Percentiles rank a stretch among this genome's conserved stretches.
phyloP scores from a whole-genome alignment of 2,329 filamentous ascomycete species.

The Penicillium hesseltinei region DNA sequence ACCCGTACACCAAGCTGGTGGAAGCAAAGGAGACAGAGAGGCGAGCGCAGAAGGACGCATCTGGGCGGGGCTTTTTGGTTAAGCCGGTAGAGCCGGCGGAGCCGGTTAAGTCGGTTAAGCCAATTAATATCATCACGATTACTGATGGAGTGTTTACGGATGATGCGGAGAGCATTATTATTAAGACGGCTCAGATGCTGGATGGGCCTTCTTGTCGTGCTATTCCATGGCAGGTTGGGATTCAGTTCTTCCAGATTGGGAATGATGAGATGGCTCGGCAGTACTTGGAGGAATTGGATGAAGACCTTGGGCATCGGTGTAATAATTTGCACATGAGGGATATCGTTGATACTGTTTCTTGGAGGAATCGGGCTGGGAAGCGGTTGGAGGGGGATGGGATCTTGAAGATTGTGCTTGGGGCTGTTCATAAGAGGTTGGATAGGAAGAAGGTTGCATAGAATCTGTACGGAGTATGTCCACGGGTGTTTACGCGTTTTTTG shows the following conservation, averaged over 20 bases:
- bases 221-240: conserved; percentile 76
- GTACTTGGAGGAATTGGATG: conserved; percentile 71
- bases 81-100: conserved; percentile 53
- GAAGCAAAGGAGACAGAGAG: conserved; percentile 42
- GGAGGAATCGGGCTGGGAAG: conserved; percentile 51
- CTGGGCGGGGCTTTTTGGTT: conserved; percentile 41
- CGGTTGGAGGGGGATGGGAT: conserved; percentile 67
- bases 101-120: conserved; percentile 55
- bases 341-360: conserved; percentile 89
- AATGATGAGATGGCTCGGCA: conserved; percentile 63
- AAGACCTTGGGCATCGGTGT: conserved; percentile 60
- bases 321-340: conserved; percentile 59
- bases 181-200: conserved; percentile 66
- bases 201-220: conserved; percentile 62
- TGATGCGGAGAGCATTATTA: conserved; percentile 70
- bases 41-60: conserved; percentile 31
- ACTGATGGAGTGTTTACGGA: conserved; percentile 84
- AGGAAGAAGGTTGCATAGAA: background rate
- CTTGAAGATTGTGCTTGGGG: conserved; percentile 78
- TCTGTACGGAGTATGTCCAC: too few relatives aligned
- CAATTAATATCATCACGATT: conserved; percentile 87
- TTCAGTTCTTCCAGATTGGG: conserved; percentile 96
- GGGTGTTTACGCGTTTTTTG: background rate
- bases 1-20: conserved; percentile 65
- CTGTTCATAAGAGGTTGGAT: conserved; percentile 58